Evolutionary conservation across 495 filamentous ascomycete species (phyloP).

Genomic region (Thozetella sp.): DNA sequence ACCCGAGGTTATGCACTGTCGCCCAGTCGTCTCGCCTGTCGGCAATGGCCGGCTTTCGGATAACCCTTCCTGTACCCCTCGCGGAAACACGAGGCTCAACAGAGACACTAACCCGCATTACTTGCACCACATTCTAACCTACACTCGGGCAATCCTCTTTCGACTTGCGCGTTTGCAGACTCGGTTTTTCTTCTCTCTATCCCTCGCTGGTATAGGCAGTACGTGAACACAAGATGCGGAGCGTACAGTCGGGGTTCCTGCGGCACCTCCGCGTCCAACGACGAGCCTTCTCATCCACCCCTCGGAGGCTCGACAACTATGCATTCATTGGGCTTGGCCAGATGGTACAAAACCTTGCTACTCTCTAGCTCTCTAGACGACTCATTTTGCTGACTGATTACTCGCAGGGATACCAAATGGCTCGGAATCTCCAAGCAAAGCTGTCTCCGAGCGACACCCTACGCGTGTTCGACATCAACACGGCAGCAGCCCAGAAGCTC

Average conservation of each 20-base stretch:
- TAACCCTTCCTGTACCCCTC: conserved; percentile 9
- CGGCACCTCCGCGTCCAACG: conserved; percentile 26
- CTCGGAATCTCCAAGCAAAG: conserved; percentile 80
- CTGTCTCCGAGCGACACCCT: conserved; percentile 70
- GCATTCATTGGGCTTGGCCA: conserved; percentile 86
- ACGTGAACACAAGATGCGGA: conserved; percentile 27
- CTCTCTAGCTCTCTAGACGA: not conserved
- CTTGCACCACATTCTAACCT: not conserved
- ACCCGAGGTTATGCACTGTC: too few relatives aligned
- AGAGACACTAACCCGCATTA: not conserved
- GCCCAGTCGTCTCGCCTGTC: conserved; percentile 3
- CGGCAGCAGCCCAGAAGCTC: conserved; percentile 58
- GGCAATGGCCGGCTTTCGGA: conserved; percentile 37
- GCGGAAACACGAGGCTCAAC: not conserved
- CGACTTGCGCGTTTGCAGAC: not conserved
- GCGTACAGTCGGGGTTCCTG: conserved; percentile 22
- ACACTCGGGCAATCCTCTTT: not conserved
- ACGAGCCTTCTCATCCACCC: conserved; percentile 59
- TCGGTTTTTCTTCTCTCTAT: not conserved
- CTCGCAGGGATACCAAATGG: conserved; percentile 76
- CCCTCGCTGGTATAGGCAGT: not conserved
- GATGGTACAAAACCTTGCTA: conserved; percentile 65
- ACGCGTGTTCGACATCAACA: conserved; percentile 75
- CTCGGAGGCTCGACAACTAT: conserved; percentile 62
- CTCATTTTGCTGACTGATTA: conserved; percentile 8